Conservation (phyloP, 1,284 basidiomycete species). For the Apiotrichum sp. region DNA sequence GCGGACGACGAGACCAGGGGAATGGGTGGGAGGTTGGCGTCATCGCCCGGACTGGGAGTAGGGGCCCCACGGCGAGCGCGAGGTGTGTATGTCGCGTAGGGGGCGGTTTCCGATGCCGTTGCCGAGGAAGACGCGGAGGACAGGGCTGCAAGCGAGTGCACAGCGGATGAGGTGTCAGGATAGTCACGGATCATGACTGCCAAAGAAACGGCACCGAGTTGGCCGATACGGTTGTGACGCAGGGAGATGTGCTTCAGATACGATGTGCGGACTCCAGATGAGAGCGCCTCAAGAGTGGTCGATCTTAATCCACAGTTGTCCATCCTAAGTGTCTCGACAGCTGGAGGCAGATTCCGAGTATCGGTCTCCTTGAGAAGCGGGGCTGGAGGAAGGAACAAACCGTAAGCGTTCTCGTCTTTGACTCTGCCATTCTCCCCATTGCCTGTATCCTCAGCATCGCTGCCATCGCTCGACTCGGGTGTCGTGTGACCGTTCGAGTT, state of each 20-base stretch:
- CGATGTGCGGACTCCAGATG: conserved; percentile 72
- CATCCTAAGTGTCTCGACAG: conserved; percentile 66
- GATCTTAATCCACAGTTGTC: conserved; percentile 74
- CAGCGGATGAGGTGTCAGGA: conserved; percentile 56
- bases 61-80: conserved; percentile 2
- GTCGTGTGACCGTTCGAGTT: conserved; percentile 15
- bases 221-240: conserved; percentile 74
- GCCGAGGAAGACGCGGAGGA: background rate
- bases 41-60: conserved; percentile 14
- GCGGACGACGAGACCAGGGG: conserved; percentile 64
- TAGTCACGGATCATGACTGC: conserved; percentile 94
- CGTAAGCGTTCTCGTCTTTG: conserved; percentile 20
- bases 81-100: background rate
- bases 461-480: conserved; percentile 3
- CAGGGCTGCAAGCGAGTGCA: conserved; percentile 45
- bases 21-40: conserved; percentile 29
- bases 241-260: conserved; percentile 79
- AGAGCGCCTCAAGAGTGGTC: conserved; percentile 66
- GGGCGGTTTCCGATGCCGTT: background rate
- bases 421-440: conserved; percentile 1
- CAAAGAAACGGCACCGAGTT: conserved; percentile 78
- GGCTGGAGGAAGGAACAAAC: conserved; percentile 36
- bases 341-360: conserved; percentile 19
- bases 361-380: conserved; percentile 30
- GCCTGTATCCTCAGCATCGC: background rate